A percentile compares a stretch with the other conserved stretches of the same genome.
phyloP scores from a whole-genome alignment of 2,329 filamentous ascomycete species.

The Daldinia eschscholtzii region DNA sequence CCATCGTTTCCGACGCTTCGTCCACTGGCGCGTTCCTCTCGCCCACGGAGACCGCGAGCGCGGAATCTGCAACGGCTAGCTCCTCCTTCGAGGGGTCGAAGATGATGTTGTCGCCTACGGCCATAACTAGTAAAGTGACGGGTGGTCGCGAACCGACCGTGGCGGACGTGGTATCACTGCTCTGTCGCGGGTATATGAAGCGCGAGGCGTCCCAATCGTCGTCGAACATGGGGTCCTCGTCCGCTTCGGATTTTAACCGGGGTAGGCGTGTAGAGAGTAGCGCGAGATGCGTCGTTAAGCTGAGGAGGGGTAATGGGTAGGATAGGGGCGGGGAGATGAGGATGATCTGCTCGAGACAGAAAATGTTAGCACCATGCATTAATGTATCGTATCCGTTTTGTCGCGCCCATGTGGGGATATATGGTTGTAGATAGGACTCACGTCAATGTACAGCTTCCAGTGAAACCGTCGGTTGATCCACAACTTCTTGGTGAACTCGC shows the following conservation, averaged over 20 bases:
- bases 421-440: slow-evolving; percentile 61
- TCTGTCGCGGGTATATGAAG: slow-evolving; percentile 75
- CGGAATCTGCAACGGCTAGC: slow-evolving; percentile 90
- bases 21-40: slow-evolving; percentile 53
- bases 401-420: not conserved
- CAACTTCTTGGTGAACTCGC: slow-evolving; percentile 76
- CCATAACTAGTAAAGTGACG: slow-evolving; percentile 89
- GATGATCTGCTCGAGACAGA: slow-evolving; percentile 72
- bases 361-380: slow-evolving; percentile 2
- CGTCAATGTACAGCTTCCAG: slow-evolving; percentile 96
- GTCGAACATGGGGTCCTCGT: slow-evolving; percentile 97
- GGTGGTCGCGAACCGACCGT: slow-evolving; percentile 71
- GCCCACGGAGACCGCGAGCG: slow-evolving; percentile 85
- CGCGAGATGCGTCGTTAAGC: slow-evolving; percentile 92
- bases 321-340: slow-evolving; percentile 93
- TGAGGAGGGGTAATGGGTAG: slow-evolving; percentile 92
- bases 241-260: slow-evolving; percentile 84
- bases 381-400: slow-evolving; percentile 11
- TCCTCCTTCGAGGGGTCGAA: slow-evolving; percentile 95
- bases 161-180: slow-evolving; percentile 29
- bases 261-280: slow-evolving; percentile 89
- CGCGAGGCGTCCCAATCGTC: slow-evolving; percentile 94
- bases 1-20: slow-evolving; percentile 45
- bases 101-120: slow-evolving; percentile 87
- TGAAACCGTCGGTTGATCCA: slow-evolving; percentile 93